These are phyloP conservation scores for rapeseed (Brassica napus) DNA, from an alignment of 345 rosid genomes.

Conservation along the genomic window DNA sequence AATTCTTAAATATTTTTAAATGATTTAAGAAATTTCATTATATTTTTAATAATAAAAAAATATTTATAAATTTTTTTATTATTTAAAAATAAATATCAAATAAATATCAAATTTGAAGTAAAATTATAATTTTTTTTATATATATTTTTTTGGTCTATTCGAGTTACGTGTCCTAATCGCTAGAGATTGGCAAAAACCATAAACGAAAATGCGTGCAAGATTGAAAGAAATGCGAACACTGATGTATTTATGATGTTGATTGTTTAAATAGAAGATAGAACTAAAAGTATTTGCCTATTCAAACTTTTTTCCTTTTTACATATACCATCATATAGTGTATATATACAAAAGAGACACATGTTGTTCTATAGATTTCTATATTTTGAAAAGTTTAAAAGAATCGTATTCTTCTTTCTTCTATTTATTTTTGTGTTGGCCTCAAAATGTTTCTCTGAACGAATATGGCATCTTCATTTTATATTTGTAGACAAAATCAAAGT, in stretches of 20 bases:
- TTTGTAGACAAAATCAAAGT: slow-evolving; percentile 27
- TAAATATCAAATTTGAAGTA: too few relatives aligned
- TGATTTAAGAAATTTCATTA: too few relatives aligned
- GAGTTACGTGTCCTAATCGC: slow-evolving; percentile 15
- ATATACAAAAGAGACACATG: slow-evolving; percentile 8
- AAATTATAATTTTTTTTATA: too few relatives aligned
- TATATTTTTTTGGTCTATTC: neutral
- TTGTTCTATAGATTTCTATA: slow-evolving; percentile 14
- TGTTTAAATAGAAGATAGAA: neutral
- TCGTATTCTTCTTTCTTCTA: slow-evolving; percentile 15
- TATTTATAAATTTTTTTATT: too few relatives aligned
- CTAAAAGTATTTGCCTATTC: neutral
- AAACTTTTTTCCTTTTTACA: neutral
- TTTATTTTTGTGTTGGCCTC: slow-evolving; percentile 18
- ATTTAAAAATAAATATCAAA: too few relatives aligned
- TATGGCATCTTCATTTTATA: slow-evolving; percentile 29
- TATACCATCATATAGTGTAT: neutral
- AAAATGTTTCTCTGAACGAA: neutral
- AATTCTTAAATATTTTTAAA: too few relatives aligned
- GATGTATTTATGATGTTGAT: neutral
- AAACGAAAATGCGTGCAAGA: slow-evolving; percentile 7
- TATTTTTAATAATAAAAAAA: too few relatives aligned
- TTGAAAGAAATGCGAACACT: slow-evolving; percentile 4
- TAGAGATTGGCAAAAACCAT: slow-evolving; percentile 14
- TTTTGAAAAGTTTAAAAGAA: slow-evolving; percentile 20